phyloP scores from a whole-genome alignment of 345 rosid genomes.

The Isatis tinctoria region DNA sequence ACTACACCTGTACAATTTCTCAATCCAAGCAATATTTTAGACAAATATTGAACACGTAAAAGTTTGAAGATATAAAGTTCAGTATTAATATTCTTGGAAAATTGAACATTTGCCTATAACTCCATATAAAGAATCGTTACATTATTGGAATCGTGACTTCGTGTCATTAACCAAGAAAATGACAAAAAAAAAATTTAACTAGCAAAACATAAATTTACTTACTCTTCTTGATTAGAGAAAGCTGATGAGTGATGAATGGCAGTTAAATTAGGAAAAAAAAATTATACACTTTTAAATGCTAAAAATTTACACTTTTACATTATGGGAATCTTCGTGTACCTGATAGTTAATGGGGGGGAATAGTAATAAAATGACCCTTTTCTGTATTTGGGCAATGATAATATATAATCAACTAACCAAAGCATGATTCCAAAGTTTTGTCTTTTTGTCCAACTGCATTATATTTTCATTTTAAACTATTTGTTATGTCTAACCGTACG shows the following conservation, averaged over 20 bases:
- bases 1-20: neutral
- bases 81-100: neutral
- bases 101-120: neutral
- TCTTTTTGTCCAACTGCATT: constrained; percentile 29
- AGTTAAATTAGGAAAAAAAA: neutral
- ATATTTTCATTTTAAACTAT: neutral
- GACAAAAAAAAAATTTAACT: neutral
- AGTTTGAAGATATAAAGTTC: neutral
- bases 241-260: neutral
- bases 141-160: neutral
- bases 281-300: neutral
- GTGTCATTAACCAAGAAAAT: neutral
- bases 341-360: neutral
- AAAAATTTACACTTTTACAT: neutral
- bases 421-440: constrained; percentile 18
- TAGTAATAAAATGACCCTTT: constrained; percentile 5
- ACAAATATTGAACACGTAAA: neutral
- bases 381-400: neutral
- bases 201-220: neutral
- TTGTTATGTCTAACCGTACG: neutral
- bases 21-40: neutral
- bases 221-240: neutral
- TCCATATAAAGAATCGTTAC: neutral
- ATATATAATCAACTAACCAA: constrained; percentile 21
- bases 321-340: neutral